phyloP scores from a whole-genome alignment of 768 basidiomycete genomes.

The Asterophora lycoperdoides region DNA sequence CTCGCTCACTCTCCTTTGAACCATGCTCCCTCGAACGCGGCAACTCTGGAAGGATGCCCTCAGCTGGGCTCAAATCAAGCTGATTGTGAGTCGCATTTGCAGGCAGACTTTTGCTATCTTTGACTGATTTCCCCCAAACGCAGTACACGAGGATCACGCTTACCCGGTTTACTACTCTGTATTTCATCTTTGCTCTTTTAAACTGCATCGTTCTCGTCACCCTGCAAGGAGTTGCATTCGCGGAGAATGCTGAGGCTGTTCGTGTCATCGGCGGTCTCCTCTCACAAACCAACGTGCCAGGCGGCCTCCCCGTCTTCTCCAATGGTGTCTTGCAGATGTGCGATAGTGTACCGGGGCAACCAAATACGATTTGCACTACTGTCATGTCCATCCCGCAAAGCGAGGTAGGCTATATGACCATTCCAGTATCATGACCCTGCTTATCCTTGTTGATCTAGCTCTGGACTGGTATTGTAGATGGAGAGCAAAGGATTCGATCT shows the following conservation, averaged over 20 bases:
- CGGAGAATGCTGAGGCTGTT: constrained; percentile 33
- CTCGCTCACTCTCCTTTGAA: background rate
- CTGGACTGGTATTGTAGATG: background rate
- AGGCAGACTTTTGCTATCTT: background rate
- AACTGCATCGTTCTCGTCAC: constrained; percentile 37
- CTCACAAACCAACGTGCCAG: constrained; percentile 21
- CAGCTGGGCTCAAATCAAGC: constrained; percentile 22
- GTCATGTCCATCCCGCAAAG: background rate
- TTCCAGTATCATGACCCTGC: background rate
- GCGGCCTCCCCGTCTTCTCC: constrained; percentile 20
- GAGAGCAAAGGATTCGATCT: background rate
- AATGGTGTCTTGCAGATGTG: constrained; percentile 32
- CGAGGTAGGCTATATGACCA: background rate
- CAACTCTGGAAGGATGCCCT: constrained; percentile 19
- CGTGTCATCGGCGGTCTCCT: constrained; percentile 30
- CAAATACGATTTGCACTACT: constrained; percentile 23
- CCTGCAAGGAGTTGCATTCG: constrained; percentile 36
- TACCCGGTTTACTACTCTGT: constrained; percentile 45
- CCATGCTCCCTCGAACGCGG: constrained; percentile 6
- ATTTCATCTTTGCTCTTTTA: constrained; percentile 42
- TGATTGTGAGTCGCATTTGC: constrained; percentile 22
- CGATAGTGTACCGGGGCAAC: constrained; percentile 32
- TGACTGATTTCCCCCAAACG: background rate
- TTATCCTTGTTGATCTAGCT: background rate
- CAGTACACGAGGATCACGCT: constrained; percentile 47